Base-by-base conservation (phyloP, 202 grass and related monocot species). In the Setaria italica region DNA sequence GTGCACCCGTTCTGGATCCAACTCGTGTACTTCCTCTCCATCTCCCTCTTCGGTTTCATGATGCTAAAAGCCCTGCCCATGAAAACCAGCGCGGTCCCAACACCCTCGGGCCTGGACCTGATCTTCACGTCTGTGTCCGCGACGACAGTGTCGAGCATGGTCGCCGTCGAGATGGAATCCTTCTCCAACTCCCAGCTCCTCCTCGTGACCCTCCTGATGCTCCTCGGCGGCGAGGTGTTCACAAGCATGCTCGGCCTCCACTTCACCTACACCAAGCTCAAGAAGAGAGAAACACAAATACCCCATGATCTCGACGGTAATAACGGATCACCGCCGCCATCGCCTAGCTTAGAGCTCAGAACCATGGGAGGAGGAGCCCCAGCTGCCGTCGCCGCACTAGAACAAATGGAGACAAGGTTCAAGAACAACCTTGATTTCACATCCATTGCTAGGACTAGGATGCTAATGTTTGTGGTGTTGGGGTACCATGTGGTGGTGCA, bases 171-270 rank as follows among this genome's bases (percentile, higher is more conserved):
- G 88, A 88, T 90, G 84, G 92, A 97, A 80, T 50, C 69, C 45
- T 91, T 97, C 81, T 94, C 92, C 14, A 91, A 92, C 90, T 45
- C 83, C 19, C 95, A 97, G 84, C 92, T 97, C 42, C 34, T 88
- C 0, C 33, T 92, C 41, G 6, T 97, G 2, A 88, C 89, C 17
- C 49, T 93, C 81, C 89, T 94, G 2, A 97, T 97, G 95, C 78
- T 93, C 34, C 67, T 86, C 1, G 95, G 95, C 0, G 90, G 92
- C 20, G 95, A 97, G 85, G 90, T 97, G 4, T 97, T 97, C 70
- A 89, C 84, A 0, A 94, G 90, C 76, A 88, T 94, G 79, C 81
- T 97, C 72, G 74, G 88, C 60, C 79, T 97, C 8, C 79, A 85
- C 49, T 90, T 93, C 70, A 81, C 76, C 21, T 87, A 35, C 55